Percentiles rank a stretch among this genome's conserved stretches.
Conservation (phyloP, 2,329 filamentous ascomycete species). For the Cytospora leucostoma region DNA sequence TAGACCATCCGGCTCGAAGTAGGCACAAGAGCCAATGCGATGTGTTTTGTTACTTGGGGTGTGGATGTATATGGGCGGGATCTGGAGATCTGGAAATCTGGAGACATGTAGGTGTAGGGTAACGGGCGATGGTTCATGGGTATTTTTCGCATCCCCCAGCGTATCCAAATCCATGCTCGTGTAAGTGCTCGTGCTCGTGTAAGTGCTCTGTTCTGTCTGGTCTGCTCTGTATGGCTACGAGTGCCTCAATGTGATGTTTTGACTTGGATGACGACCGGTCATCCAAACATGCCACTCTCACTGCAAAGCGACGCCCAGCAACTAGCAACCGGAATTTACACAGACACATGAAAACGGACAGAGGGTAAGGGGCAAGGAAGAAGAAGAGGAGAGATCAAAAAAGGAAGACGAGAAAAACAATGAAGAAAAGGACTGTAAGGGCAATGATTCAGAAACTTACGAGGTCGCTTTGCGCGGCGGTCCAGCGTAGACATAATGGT, state of each 20-base stretch:
- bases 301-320: not conserved
- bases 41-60: not conserved
- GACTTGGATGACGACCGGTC: not conserved
- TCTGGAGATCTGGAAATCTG: not conserved
- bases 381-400: not conserved
- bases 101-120: not conserved
- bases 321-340: not conserved
- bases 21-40: not conserved
- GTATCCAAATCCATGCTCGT: not conserved
- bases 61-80: not conserved
- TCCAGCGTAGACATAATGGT: not conserved
- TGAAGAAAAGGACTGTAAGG: not conserved
- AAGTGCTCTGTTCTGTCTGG: not conserved
- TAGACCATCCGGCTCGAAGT: not conserved
- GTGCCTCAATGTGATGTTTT: not conserved
- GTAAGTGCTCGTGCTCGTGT: not conserved
- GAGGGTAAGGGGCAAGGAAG: not conserved
- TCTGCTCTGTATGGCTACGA: not conserved
- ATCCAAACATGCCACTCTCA: not conserved
- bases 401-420: no score
- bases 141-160: not conserved
- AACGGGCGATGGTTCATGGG: not conserved
- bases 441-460: not conserved
- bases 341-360: not conserved
- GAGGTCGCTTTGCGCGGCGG: slow-evolving; percentile 1